phyloP scores from a whole-genome alignment of 2,329 filamentous ascomycete species.

The Xylaria hypoxylon region DNA sequence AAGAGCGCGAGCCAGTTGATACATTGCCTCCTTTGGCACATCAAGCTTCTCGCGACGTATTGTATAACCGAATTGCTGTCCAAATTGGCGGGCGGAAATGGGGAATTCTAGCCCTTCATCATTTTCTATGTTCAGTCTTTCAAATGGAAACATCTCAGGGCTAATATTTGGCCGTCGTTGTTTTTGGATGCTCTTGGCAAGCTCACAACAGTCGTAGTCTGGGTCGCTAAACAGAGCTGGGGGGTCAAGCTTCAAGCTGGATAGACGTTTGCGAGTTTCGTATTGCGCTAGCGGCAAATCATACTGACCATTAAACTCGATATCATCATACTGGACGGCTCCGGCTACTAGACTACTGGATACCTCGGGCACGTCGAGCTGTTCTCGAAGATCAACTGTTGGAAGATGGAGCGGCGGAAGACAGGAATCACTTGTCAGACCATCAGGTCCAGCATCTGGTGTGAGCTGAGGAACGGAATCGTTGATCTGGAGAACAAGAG shows the following conservation, averaged over 20 bases:
- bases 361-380: constrained; percentile 38
- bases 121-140: constrained; percentile 42
- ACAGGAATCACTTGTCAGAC: constrained; percentile 33
- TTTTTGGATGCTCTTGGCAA: constrained; percentile 37
- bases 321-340: constrained; percentile 26
- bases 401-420: constrained; percentile 43
- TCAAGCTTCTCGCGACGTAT: constrained; percentile 43
- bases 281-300: constrained; percentile 21
- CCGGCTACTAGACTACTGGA: constrained; percentile 36
- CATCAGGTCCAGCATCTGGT: constrained; percentile 16
- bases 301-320: background rate
- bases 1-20: constrained; percentile 39
- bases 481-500: constrained; percentile 33
- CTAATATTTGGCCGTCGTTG: constrained; percentile 37
- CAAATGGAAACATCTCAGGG: constrained; percentile 42
- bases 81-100: constrained; percentile 31
- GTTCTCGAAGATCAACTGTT: constrained; percentile 35
- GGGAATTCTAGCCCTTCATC: constrained; percentile 48
- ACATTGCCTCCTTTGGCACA: constrained; percentile 41
- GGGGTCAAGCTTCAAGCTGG: constrained; percentile 44
- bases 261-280: constrained; percentile 20
- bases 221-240: constrained; percentile 46
- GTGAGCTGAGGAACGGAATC: constrained; percentile 21
- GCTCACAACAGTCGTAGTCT: constrained; percentile 46
- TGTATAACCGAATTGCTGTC: constrained; percentile 23